phyloP scores from a whole-genome alignment of 2,329 filamentous ascomycete species.

The Kalmusia sp. region DNA sequence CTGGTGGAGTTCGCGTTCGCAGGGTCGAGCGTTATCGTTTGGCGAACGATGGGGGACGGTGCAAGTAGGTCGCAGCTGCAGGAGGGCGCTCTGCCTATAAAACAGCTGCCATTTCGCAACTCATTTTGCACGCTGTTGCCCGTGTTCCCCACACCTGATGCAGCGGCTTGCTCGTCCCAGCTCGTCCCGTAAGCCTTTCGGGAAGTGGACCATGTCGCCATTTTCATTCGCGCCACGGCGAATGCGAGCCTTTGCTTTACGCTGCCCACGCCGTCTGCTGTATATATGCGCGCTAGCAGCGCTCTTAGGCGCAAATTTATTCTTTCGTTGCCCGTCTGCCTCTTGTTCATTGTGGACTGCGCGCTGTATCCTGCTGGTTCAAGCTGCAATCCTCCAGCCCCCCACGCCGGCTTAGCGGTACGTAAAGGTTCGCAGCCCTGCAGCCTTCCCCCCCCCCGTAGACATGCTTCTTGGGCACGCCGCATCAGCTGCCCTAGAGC shows the following conservation, averaged over 20 bases:
- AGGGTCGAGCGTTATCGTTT: constrained; percentile 7
- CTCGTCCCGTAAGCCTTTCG: constrained; percentile 3
- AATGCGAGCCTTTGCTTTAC: too few species aligned
- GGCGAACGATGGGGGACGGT: not conserved
- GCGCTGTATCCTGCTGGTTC: not conserved
- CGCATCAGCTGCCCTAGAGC: not conserved
- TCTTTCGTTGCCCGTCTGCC: too few species aligned
- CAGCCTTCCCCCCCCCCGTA: not conserved
- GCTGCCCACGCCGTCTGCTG: too few species aligned
- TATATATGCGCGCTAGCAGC: not conserved
- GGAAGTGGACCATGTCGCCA: constrained; percentile 11
- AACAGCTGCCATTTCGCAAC: constrained; percentile 14
- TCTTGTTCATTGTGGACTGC: too few species aligned
- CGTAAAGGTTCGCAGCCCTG: not conserved
- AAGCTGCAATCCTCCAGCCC: not conserved
- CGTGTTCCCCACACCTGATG: constrained; percentile 9
- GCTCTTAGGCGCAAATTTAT: not conserved
- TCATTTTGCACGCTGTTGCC: constrained; percentile 1
- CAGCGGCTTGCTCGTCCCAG: constrained; percentile 7
- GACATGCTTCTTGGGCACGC: not conserved
- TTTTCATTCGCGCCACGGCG: constrained; percentile 2
- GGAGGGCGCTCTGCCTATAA: constrained; percentile 36
- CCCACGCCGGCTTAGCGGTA: not conserved
- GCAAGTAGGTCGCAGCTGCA: constrained; percentile 23
- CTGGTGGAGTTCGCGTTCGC: constrained; percentile 22